Base-by-base conservation (phyloP, 148 eudicot species). In the Vaccinium darrowii region DNA sequence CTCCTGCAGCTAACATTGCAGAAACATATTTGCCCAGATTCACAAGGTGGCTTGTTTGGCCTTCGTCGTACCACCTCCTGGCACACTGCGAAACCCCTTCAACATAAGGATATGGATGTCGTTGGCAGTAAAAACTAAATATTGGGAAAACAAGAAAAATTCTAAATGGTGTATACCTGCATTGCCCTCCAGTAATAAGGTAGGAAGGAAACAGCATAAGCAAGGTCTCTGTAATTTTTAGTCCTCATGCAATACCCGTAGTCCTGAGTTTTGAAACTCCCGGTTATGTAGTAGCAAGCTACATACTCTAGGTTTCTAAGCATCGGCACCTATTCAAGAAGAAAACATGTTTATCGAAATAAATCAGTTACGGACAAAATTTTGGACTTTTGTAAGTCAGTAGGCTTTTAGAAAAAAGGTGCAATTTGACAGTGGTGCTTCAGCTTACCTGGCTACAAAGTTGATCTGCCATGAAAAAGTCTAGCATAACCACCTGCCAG, bases 401-500 rank as follows among this genome's bases (percentile, higher is more conserved):
- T 49, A 21, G 53, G 52, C 53, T 19, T 47, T 76, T 15, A 18
- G 5, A 76, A 12, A 52, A n/a, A 83, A 18, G 4, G 25, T 74
- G 51, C 16, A 73, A 4, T 75, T 39, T 19, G 19, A 8, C 39
- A 27, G 74, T 57, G 8, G 79, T 11, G 39, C 76, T 67, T 39
- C 58, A 75, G 54, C 79, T 86, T 91, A 97, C 99, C 94, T 97
- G 99, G 88, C 99, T 97, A 85, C 98, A 95, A 78, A 97, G 93
- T 85, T 97, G 99, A 91, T 97, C 99, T 85, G 99, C 99, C 98
- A 97, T 97, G 95, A 97, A 97, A 87, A 97, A 97, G 83, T 97
- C 99, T 63, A 97, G 88, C 99, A 97, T 97, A 33, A 91, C 93
- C 84, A 97, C 99, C 96, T 93, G 85, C n/a, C 81, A 21, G 76